Evolutionary conservation across 345 rosid genomes (phyloP), one percentile per base, ranked within the genome.

Genomic region (Conringia planisiliqua): DNA sequence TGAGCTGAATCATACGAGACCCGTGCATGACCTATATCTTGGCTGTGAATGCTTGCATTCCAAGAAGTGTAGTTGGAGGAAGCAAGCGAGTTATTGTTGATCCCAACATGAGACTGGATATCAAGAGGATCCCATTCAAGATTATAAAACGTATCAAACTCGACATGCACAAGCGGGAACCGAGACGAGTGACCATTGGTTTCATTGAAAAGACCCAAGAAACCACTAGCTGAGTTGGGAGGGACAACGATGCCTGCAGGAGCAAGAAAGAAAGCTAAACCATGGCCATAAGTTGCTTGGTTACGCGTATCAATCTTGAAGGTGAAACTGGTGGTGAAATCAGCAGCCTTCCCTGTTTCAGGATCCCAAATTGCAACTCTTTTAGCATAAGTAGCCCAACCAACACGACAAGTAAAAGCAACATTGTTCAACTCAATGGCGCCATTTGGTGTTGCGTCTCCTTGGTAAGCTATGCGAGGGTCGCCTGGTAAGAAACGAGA

Each of bases 371-470:
- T 51, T 3, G 57, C 57, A 11, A 51, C 57, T 51, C 30, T 24
- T 24, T 51, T 51, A 26, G 57, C 32, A 11, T 51, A 24, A 11
- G 57, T 51, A 11, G 57, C 57, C 57, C 57, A 51, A 51, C 57
- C 57, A 24, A 51, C 57, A 24, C 57, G 57, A 51, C 57, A 24
- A 24, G 57, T 24, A 12, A 51, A 51, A 24, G 16, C 57, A 51
- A 24, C 29, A 24, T 51, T 24, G 33, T 51, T 51, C 32, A 51
- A 14, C 13, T 24, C 57, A 5, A 51, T 51, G 16, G 27, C 57
- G 57, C 57, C 33, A 51, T 51, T 51, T 51, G 57, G 57, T 51
- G 16, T 51, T 51, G 57, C 32, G 57, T 51, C 57, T 51, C 57
- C 57, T 51, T 51, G 57, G 57, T 24, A 51, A 51, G 57, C 57